phyloP scores from a whole-genome alignment of 495 filamentous ascomycete species.

The Daldinia caldariorum region DNA sequence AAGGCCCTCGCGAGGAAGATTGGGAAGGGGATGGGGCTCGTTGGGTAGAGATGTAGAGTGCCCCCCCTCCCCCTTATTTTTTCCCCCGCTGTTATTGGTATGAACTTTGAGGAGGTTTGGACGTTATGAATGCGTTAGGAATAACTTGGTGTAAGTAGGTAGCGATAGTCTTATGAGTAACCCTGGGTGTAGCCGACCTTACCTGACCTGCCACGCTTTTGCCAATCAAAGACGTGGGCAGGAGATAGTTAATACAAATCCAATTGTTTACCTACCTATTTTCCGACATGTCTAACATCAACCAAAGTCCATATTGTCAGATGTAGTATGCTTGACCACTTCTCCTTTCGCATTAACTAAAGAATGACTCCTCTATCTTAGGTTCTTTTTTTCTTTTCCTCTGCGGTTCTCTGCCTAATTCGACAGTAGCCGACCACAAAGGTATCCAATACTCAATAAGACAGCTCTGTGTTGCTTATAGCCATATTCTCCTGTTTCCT shows the following conservation, averaged over 20 bases:
- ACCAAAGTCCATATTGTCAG: no score
- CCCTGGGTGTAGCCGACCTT: no score
- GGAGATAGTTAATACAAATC: not conserved
- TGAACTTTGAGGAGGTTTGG: not conserved
- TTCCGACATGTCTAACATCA: no score
- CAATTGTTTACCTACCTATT: not conserved
- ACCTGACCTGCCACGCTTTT: no score
- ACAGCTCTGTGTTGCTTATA: slow-evolving; percentile 18
- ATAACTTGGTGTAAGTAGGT: no score
- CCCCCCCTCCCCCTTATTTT: no score
- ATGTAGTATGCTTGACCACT: not conserved
- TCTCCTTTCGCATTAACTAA: not conserved
- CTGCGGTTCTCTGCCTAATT: slow-evolving; percentile 12
- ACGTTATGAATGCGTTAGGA: slow-evolving; percentile 2
- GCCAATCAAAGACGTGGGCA: not conserved
- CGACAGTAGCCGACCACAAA: slow-evolving; percentile 5
- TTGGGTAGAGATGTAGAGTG: slow-evolving; percentile 18
- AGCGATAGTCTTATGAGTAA: no score
- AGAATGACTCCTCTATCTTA: slow-evolving; percentile 1
- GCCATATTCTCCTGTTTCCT: slow-evolving; percentile 1
- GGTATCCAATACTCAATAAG: slow-evolving; percentile 36
- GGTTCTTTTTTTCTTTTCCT: slow-evolving; percentile 40
- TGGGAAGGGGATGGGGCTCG: slow-evolving; percentile 77
- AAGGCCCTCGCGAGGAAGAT: slow-evolving; percentile 92
- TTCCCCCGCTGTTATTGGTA: no score